phyloP scores from a whole-genome alignment of 495 filamentous ascomycete species.

The Baudoinia panamericana region DNA sequence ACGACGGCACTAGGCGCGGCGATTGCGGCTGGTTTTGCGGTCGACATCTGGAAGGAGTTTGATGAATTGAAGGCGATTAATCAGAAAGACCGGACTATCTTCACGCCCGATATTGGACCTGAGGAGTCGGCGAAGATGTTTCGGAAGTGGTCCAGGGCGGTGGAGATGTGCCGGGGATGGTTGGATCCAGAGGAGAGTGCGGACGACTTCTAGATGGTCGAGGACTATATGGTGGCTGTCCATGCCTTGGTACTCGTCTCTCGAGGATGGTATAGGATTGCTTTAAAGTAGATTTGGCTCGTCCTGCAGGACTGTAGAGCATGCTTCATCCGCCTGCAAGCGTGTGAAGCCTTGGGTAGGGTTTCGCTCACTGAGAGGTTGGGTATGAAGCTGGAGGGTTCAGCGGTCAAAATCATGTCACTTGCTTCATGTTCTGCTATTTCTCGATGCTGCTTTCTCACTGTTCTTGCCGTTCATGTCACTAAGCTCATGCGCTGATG shows the following conservation, averaged over 20 bases:
- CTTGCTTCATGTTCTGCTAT: no score
- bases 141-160: slow-evolving; percentile 68
- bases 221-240: not conserved
- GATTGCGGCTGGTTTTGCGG: slow-evolving; percentile 85
- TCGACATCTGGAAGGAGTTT: slow-evolving; percentile 70
- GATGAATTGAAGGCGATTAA: slow-evolving; percentile 70
- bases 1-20: slow-evolving; percentile 86
- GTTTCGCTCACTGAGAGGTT: no score
- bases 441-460: no score
- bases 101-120: slow-evolving; percentile 50
- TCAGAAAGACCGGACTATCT: slow-evolving; percentile 57
- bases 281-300: not conserved
- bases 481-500: no score
- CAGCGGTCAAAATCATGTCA: no score
- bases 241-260: not conserved
- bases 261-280: not conserved
- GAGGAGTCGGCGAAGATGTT: slow-evolving; percentile 57
- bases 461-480: no score
- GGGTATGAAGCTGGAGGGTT: no score
- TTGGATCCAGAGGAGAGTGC: slow-evolving; percentile 38
- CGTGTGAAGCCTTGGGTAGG: no score
- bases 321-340: no score
- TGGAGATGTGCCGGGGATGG: slow-evolving; percentile 86
- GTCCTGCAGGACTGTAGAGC: no score
- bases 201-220: slow-evolving; percentile 23